Base-by-base conservation (phyloP, 2,329 filamentous ascomycete species). In the Monosporascus ibericus region DNA sequence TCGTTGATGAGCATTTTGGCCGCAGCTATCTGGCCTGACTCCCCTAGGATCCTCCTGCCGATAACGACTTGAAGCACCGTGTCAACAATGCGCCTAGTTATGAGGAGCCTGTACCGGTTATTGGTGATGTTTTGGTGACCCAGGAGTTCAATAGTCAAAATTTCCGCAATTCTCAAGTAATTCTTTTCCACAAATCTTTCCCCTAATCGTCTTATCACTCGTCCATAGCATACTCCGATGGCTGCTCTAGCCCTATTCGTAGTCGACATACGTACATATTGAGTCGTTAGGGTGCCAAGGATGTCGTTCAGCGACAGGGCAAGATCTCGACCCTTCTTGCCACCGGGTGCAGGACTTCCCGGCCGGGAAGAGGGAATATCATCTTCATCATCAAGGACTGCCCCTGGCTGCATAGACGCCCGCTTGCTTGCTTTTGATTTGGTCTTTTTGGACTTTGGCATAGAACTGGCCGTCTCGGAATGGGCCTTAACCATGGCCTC, bases 91-190 rank as follows among this genome's bases (percentile, higher is more conserved):
- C 87, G 90, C 51, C 94, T 82, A 3, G 90, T 89, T 54, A 90
- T 86, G 17, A 99, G 77, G 17, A 95, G 80, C 18, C 92, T 87
- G 68, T 96, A 96, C 40, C 92, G 86, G 65, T 96, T 95, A 65
- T 90, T 87, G 49, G 79, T 80, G 55, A 96, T 86, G 50, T 81
- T 87, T 3, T 81, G 75, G 63, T 90, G 84, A 54, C 88, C 88
- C 52, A 97, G 75, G 5, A 99, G 68, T 51, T 97, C 92, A 25
- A 84, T 74, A 7, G 94, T 86, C 34, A 97, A 74, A 65, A 91
- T 90, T 57, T 88, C 85, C 5, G 92, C 82, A 58, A 99, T 91
- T 49, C 82, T 84, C 36, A 86, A 74, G 66, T 96, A 99, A 61
- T 90, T 87, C 44, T 80, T 78, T 69, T 96, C 91, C 6, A 97